Evolutionary conservation across 768 basidiomycete genomes (phyloP), one percentile per base, ranked within the genome.

Genomic region (Mycena leptocephala): DNA sequence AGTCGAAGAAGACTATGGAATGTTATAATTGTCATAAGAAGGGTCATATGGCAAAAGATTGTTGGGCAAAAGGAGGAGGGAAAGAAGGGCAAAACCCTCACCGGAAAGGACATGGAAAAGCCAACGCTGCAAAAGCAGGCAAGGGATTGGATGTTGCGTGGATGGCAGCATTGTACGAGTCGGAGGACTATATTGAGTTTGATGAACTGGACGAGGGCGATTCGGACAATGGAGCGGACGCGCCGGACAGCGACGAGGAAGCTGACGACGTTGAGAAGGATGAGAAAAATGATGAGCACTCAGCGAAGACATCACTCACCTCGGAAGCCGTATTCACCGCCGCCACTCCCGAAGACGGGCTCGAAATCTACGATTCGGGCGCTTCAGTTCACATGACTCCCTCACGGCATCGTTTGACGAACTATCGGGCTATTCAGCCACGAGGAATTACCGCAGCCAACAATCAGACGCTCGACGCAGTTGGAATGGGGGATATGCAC

Each of bases 61-160:
- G 86, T 58, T 88, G 85, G 86, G 35, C 35, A 37, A 79, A 78
- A 6, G 82, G 83, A 62, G 87, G 87, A 6, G 85, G 86, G 51
- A 83, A 83, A 63, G 84, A 85, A 64, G 87, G 86, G 1, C 84
- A 86, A 62, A 78, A 78, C 46, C 82, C 78, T 32, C 78, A 75
- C 74, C 41, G 70, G 30, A 74, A 70, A 14, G 35, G 70, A 74
- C n/a, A 20, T 48, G 26, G 72, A 70, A 33, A 67, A 32, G 64
- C 64, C 1, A 66, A 66, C 18, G 30, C 30, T 2, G 48, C 64
- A 3, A 51, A 33, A 10, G 46, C 64, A 7, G 30, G 18, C 3
- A 7, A 61, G 33, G 30, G 51, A 26, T 51, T 51, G 14, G 64
- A 66, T 13, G 43, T 13, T 28, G 64, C 64, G 6, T 66, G 64